Evolutionary conservation across 2,329 filamentous ascomycete species (phyloP).

Genomic region (Aspergillus sergii): DNA sequence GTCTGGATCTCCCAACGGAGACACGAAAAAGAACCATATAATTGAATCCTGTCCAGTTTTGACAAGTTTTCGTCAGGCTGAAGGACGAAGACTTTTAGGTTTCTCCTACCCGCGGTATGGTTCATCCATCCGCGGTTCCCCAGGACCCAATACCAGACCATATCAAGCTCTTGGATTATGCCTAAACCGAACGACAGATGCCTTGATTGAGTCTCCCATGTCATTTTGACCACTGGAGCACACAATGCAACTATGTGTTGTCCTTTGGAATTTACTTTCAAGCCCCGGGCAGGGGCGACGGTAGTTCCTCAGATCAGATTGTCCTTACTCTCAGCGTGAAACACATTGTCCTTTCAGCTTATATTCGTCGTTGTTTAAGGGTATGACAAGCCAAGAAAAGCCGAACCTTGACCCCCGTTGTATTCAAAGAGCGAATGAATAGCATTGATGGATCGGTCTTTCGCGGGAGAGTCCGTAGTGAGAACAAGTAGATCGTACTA

Average conservation of each 20-base stretch:
- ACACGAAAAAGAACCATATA: neutral
- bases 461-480: neutral
- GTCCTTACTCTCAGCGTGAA: neutral
- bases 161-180: neutral
- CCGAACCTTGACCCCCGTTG: neutral
- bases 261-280: neutral
- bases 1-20: slow-evolving; percentile 5
- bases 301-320: neutral
- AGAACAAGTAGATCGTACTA: neutral
- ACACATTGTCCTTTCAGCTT: neutral
- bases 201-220: neutral
- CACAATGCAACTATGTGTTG: too few species aligned
- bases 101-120: neutral
- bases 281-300: too few species aligned
- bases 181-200: neutral
- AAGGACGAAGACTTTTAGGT: neutral
- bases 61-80: neutral
- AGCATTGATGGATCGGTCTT: neutral
- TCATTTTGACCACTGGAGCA: too few species aligned
- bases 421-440: neutral
- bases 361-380: neutral
- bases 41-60: neutral
- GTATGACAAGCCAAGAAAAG: neutral
- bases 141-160: neutral
- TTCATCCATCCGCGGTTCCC: neutral